These are phyloP conservation scores for Rubus idaeus DNA, from an alignment of 306 rosid species.

Conservation along the genomic window DNA sequence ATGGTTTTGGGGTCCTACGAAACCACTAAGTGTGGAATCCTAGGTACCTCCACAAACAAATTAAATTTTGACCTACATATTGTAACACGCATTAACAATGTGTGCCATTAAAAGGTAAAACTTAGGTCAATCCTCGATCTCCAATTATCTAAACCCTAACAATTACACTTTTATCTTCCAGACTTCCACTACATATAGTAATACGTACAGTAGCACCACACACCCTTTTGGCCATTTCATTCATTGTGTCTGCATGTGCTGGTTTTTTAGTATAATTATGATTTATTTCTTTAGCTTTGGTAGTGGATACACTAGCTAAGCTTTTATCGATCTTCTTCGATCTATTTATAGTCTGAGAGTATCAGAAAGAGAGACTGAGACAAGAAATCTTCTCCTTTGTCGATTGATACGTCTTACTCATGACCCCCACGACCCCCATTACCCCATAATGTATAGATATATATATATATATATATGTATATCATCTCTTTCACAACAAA, in stretches of 20 bases:
- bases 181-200: conserved; percentile 5
- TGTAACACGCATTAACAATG: neutral
- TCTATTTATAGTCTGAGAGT: neutral
- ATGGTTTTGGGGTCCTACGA: conserved; percentile 45
- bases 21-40: conserved; percentile 63
- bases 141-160: conserved; percentile 15
- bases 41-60: conserved; percentile 32
- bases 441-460: neutral
- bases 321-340: neutral
- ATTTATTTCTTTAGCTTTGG: neutral
- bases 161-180: neutral
- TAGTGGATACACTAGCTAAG: neutral
- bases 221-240: neutral
- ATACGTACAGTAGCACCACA: neutral
- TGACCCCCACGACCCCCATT: conserved; percentile 58
- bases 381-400: conserved; percentile 69
- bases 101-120: conserved; percentile 12
- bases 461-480: too few relatives aligned
- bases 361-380: conserved; percentile 33
- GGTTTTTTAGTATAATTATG: neutral
- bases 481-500: neutral
- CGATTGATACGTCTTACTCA: conserved; percentile 95
- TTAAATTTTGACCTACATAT: conserved; percentile 36
- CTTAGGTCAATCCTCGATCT: conserved; percentile 37
- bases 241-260: conserved; percentile 10